Base-by-base conservation (phyloP, 2,329 filamentous ascomycete genomes). In the Claviceps purpurea region DNA sequence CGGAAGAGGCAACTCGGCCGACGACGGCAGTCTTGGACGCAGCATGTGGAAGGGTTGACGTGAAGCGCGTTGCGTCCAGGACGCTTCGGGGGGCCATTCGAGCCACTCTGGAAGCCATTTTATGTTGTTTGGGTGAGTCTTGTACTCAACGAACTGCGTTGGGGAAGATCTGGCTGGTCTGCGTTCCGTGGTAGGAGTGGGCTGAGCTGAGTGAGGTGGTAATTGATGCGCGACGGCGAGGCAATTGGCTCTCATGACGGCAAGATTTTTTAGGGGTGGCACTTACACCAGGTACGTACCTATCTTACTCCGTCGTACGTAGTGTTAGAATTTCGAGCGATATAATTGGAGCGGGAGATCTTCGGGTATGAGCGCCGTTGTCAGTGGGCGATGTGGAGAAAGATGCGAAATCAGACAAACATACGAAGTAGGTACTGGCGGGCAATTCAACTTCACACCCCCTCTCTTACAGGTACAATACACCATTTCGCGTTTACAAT, bases 21-120 rank as follows among this genome's bases (percentile, higher is more conserved):
- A 69, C 65, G 52, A 65, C 66, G 55, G 62, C 62, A 43, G 75
- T 67, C 65, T 85, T 86, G 58, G 81, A 79, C 57, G 77, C 76
- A 60, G 85, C 86, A 69, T 89, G 85, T 50, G 71, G 70, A 54
- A 71, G 70, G 53, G 70, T 72, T 52, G 70, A 72, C 39, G 70
- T 73, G 65, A 73, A 93, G 64, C 86, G 83, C 61, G 87, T 93
- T 59, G 87, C 87, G 66, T 90, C 87, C 61, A 79, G 80, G 65
- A 86, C 82, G 70, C 81, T 87, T 64, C 85, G 83, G 55, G 84
- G 76, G 57, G 71, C 72, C 45, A 73, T 68, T 59, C 67, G 76
- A 57, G 71, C 72, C 45, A 73, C 67, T 59, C 67, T 65, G 38
- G 68, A 67, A 52, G 68, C 66, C 70, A 73, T 73, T 49, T 16